A percentile compares a stretch with the other conserved stretches of the same genome.
These are phyloP conservation scores for Metahyphopichia silvanorum DNA, from an alignment of 805 yeast genomes.

Conservation along the genomic window DNA sequence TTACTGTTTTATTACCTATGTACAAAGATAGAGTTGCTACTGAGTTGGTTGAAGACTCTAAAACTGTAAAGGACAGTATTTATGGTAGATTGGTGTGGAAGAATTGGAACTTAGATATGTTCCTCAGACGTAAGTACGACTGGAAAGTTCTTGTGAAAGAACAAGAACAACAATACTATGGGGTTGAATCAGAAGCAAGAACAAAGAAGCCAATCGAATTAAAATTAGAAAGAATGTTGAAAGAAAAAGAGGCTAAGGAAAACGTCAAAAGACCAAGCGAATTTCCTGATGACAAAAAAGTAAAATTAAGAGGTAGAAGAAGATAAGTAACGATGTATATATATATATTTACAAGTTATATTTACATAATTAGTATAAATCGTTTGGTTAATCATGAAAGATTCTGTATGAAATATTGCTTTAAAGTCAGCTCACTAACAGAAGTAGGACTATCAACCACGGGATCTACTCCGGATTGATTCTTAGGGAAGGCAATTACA, in stretches of 20 bases:
- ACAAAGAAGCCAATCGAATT: constrained; percentile 38
- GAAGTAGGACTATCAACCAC: constrained; percentile 83
- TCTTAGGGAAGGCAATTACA: constrained; percentile 95
- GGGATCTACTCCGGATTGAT: constrained; percentile 81
- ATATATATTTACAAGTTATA: constrained; percentile 2
- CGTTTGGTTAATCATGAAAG: constrained; percentile 1
- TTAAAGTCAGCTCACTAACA: constrained; percentile 50
- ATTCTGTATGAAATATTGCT: constrained; percentile 43
- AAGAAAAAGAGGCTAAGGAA: constrained; percentile 22
- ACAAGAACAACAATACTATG: constrained; percentile 33
- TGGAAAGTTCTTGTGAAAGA: constrained; percentile 69
- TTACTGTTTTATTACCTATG: constrained; percentile 72
- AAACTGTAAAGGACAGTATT: constrained; percentile 72
- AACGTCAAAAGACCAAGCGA: constrained; percentile 15
- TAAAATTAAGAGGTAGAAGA: constrained; percentile 3
- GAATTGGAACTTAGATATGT: constrained; percentile 88
- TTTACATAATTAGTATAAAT: constrained; percentile 1
- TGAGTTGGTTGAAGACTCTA: constrained; percentile 55
- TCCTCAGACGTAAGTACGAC: constrained; percentile 66
- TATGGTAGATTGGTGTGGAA: constrained; percentile 94
- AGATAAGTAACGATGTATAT: background rate
- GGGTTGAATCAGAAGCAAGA: constrained; percentile 11
- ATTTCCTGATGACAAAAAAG: constrained; percentile 1
- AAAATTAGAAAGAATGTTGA: constrained; percentile 36
- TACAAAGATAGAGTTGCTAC: constrained; percentile 84